Evolutionary conservation across 306 rosid genomes (phyloP), one percentile per base, ranked within the genome.

Genomic region (Crotalaria pallida): DNA sequence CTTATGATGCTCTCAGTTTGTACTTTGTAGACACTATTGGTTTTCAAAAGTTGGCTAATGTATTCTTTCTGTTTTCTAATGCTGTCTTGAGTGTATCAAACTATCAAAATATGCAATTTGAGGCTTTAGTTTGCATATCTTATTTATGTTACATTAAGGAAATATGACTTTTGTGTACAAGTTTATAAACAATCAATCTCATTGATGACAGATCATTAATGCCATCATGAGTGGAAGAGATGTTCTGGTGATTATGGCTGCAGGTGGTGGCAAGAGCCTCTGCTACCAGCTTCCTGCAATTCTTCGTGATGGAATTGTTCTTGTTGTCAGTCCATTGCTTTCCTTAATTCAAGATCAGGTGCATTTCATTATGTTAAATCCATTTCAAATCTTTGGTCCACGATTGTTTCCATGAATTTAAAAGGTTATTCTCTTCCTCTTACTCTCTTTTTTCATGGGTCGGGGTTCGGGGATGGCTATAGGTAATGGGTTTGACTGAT

Each of bases 201-300:
- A 6, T 67, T 62, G 52, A 41, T 71, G 45, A 31, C 87, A 93
- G 98, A 93, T 93, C 70, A 84, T 90, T 68, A 93, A 93, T 84
- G 93, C 98, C 61, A 72, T 89, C 79, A 72, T 92, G 98, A 88
- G 91, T 72, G 81, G 96, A 79, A 87, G 88, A 81, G 90, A 93
- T 79, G 96, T 93, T 60, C 61, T 90, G 73, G 98, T 93, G 70
- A 86, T 92, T 79, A 92, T 92, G 98, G 98, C 98, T 60, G 96
- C 98, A 2, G 98, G 98, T 77, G 96, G 98, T 82, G 98, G 98
- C 81, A 93, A 93, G 84, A 93, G 98, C 77, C 93, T 93, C 47
- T 93, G 96, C 78, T 93, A 93, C 73, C 98, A 93, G 83, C 93
- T 93, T 80, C 98, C 98, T 29, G 96, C 96, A 45, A 79, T 90